Base-by-base conservation (phyloP, 2,329 filamentous ascomycete genomes). In the Penicillium hordei region DNA sequence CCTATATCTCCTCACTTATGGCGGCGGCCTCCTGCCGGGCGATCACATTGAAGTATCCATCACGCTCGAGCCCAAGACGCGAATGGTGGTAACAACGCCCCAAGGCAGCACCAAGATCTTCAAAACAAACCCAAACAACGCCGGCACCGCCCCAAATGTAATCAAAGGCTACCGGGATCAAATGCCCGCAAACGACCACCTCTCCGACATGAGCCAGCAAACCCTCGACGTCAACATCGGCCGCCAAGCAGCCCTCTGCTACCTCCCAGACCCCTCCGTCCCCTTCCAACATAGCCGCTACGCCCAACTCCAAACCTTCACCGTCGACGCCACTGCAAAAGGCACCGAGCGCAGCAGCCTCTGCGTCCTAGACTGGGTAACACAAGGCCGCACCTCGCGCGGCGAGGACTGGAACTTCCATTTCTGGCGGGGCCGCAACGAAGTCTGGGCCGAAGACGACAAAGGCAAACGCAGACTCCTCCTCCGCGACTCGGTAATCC, bases 41-140 rank as follows among this genome's bases (percentile, higher is more conserved):
- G 94, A 99, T 74, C 81, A 84, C 62, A 88, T 97, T 72, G 81
- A 88, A 68, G 83, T 99, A 27, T 79, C 81, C 21, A 83, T 96
- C 60, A 81, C 83, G 10, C 80, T 96, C 48, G 83, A 85, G 12
- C 66, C 81, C 3, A 76, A 78, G 2, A 88, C 91, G 5, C 87
- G 86, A 59, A 83, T 97, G 53, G 77, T 84, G 9, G 86, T 80
- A 33, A 77, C 78, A n/a, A 82, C 80, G 0, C 78, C 83, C 0
- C 84, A 87, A 79, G 93, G 93, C 52, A 91, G 92, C 76, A 97
- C 94, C 59, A 99, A 97, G 78, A 87, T 99, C 67, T 97, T 96
- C 83, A 96, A 94, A 72, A 89, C 91, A 74, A 84, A 48, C 17
- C 64, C 67, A 23, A 63, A 54, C 34, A 64, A 55, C 40, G 60